A percentile compares a stretch with the other conserved stretches of the same genome.
Evolutionary conservation across 1,139 yeast species (phyloP).

Genomic region (Scheffersomyces titani): DNA sequence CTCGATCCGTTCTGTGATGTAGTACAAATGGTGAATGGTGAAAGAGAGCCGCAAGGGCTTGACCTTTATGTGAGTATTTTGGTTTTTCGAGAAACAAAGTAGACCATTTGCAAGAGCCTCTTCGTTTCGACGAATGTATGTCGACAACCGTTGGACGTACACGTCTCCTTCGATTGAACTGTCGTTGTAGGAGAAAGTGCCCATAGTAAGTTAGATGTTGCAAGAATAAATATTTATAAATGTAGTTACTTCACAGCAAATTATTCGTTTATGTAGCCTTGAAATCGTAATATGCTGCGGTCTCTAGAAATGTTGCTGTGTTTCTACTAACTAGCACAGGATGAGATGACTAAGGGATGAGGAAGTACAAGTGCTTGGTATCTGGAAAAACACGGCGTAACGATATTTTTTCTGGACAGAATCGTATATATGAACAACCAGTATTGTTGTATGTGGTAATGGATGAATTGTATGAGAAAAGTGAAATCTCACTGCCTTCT

Average conservation of each 20-base stretch:
- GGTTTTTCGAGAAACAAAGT: conserved; percentile 39
- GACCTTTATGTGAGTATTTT: conserved; percentile 22
- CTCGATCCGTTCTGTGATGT: conserved; percentile 58
- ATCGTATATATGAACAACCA: not conserved
- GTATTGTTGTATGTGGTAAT: not conserved
- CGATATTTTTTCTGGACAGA: not conserved
- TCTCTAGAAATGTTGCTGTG: not conserved
- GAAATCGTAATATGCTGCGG: not conserved
- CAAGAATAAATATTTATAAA: too few species aligned
- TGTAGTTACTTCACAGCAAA: too few species aligned
- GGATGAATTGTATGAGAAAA: not conserved
- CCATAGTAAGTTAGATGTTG: conserved; percentile 9
- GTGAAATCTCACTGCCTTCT: not conserved
- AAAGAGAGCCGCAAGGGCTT: conserved; percentile 58
- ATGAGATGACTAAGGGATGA: not conserved
- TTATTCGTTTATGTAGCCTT: too few species aligned
- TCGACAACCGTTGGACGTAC: conserved; percentile 42
- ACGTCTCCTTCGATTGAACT: conserved; percentile 45
- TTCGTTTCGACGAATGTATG: conserved; percentile 43
- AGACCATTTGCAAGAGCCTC: conserved; percentile 49
- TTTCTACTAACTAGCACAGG: not conserved
- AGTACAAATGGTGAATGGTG: conserved; percentile 65
- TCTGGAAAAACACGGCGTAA: not conserved
- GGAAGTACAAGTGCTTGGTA: not conserved
- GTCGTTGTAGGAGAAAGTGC: conserved; percentile 20